A percentile compares a stretch with the other conserved stretches of the same genome.
phyloP scores from a whole-genome alignment of 345 rosid species.

The Euphorbia lathyris region DNA sequence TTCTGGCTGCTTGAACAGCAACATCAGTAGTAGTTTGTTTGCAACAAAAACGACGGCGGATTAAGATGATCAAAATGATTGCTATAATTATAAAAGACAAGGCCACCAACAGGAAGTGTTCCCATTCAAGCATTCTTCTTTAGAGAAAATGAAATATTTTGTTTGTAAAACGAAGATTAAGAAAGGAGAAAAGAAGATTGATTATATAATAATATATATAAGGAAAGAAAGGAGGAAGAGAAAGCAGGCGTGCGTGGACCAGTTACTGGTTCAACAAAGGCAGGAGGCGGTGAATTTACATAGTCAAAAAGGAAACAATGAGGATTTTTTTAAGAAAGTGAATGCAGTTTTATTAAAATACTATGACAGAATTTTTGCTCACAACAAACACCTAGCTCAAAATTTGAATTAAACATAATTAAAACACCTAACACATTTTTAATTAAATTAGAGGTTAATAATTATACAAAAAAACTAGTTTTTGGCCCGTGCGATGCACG shows the following conservation, averaged over 20 bases:
- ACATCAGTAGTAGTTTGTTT: constrained; percentile 15
- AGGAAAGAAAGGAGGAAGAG: neutral
- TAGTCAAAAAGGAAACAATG: neutral
- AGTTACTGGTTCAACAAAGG: constrained; percentile 46
- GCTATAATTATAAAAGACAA: constrained; percentile 27
- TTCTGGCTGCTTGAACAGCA: constrained; percentile 9
- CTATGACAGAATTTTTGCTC: too few species aligned
- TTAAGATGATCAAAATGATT: constrained; percentile 28
- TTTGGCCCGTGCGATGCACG: too few species aligned
- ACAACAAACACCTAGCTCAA: too few species aligned
- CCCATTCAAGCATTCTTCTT: constrained; percentile 45
- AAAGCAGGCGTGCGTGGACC: constrained; percentile 37
- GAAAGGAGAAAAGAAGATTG: constrained; percentile 8
- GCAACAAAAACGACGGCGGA: constrained; percentile 46
- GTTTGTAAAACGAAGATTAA: constrained; percentile 8
- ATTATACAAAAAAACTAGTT: too few species aligned
- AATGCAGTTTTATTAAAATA: too few species aligned
- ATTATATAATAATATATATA: too few species aligned
- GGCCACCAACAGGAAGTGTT: constrained; percentile 29
- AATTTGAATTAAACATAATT: too few species aligned
- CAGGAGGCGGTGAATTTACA: constrained; percentile 16
- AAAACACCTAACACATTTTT: too few species aligned
- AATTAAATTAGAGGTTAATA: too few species aligned
- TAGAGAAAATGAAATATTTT: neutral
- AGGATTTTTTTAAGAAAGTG: neutral